These are phyloP conservation scores for Adansonia rubrostipa DNA, from an alignment of 441 rosid genomes.

Conservation along the genomic window DNA sequence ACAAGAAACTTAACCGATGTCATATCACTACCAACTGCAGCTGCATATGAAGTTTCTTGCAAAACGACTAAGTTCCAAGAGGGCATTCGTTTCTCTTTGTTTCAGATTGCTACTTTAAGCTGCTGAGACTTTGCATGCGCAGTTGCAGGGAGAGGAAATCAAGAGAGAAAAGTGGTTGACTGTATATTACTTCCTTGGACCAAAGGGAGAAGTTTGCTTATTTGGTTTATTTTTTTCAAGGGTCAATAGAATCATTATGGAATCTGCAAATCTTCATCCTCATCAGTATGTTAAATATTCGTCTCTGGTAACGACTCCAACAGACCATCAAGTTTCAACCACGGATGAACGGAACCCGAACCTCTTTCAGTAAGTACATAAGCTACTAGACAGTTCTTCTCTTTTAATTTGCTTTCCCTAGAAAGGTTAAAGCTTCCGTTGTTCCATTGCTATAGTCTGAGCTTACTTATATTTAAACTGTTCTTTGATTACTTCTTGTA, in stretches of 20 bases:
- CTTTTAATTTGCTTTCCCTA: neutral
- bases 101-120: constrained; percentile 23
- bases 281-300: constrained; percentile 29
- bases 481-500: neutral
- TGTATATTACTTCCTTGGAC: neutral
- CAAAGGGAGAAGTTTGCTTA: neutral
- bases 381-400: neutral
- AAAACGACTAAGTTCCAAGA: too few relatives aligned
- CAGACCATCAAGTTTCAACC: constrained; percentile 31
- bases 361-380: constrained; percentile 30
- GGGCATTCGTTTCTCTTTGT: neutral
- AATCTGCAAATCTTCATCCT: constrained; percentile 36
- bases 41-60: constrained; percentile 10
- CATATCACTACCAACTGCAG: constrained; percentile 3
- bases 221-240: neutral
- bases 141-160: neutral
- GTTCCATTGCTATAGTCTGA: neutral
- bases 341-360: constrained; percentile 26
- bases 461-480: neutral
- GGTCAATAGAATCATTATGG: constrained; percentile 26
- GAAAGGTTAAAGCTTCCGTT: neutral
- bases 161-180: neutral
- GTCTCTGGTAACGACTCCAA: constrained; percentile 25
- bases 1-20: neutral
- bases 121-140: constrained; percentile 6